Evolutionary conservation across 208 protist genomes (phyloP).

Genomic region (Trichomonas gallinae): DNA sequence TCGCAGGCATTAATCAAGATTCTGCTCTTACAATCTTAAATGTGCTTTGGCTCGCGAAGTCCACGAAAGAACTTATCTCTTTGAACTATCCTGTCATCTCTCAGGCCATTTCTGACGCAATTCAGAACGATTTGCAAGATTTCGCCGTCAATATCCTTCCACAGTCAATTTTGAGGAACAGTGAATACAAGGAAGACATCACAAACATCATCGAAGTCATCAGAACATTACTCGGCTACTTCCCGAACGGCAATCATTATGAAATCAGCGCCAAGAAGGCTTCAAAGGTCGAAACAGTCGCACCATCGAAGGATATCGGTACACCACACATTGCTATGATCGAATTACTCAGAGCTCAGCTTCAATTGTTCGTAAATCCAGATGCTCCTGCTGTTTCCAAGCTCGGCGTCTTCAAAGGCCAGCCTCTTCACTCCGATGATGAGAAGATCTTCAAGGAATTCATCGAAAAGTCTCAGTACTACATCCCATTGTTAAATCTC

Average conservation of each 20-base stretch:
- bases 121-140: neutral
- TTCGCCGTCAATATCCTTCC: neutral
- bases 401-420: neutral
- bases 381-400: neutral
- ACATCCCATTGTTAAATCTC: neutral
- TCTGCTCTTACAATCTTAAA: neutral
- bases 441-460: neutral
- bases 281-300: neutral
- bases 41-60: neutral
- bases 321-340: neutral
- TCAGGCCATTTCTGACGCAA: neutral
- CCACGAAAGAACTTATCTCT: neutral
- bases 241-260: neutral
- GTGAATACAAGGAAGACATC: no score
- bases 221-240: neutral
- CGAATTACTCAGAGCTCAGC: neutral
- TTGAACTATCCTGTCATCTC: neutral
- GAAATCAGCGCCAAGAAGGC: neutral
- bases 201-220: neutral
- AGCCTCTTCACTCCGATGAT: neutral
- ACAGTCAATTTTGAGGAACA: neutral
- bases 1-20: neutral
- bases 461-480: neutral
- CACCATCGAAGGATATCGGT: neutral
- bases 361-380: neutral